These are phyloP conservation scores for Blumeriella jaapii DNA, from an alignment of 2,329 filamentous ascomycete genomes.

Conservation along the genomic window DNA sequence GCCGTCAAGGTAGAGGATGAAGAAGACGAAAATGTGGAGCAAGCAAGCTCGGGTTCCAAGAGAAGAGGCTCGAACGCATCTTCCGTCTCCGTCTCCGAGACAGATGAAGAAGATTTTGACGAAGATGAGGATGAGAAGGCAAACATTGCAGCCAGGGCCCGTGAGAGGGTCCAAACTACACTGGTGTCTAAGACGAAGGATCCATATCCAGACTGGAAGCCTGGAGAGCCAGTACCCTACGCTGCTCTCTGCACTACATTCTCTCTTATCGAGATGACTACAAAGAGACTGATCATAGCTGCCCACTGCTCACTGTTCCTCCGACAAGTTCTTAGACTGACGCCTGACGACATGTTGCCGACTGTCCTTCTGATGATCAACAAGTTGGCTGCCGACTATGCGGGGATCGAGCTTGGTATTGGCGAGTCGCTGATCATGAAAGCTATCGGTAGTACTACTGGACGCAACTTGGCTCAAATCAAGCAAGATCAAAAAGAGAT, in stretches of 20 bases:
- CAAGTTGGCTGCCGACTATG: constrained; percentile 92
- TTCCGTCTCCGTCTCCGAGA: constrained; percentile 38
- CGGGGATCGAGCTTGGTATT: constrained; percentile 94
- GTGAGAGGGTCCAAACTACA: constrained; percentile 69
- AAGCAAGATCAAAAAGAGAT: constrained; percentile 95
- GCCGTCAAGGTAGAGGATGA: constrained; percentile 14
- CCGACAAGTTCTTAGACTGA: constrained; percentile 85
- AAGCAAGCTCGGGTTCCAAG: constrained; percentile 19
- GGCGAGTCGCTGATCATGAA: constrained; percentile 99
- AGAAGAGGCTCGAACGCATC: constrained; percentile 27
- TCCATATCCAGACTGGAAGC: constrained; percentile 90
- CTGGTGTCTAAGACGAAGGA: constrained; percentile 60
- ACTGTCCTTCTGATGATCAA: constrained; percentile 95
- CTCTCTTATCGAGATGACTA: constrained; percentile 87
- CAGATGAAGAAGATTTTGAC: constrained; percentile 30
- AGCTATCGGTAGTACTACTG: constrained; percentile 88
- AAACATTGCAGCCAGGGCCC: constrained; percentile 59
- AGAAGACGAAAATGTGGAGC: constrained; percentile 33
- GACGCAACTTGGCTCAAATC: constrained; percentile 76
- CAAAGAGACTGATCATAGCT: constrained; percentile 78
- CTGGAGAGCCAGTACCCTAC: constrained; percentile 82
- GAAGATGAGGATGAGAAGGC: constrained; percentile 54
- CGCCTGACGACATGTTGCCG: constrained; percentile 74
- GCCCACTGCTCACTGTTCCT: constrained; percentile 86
- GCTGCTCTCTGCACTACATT: constrained; percentile 91